phyloP scores from a whole-genome alignment of 441 rosid species.

The Pelargonium fulgidum region DNA sequence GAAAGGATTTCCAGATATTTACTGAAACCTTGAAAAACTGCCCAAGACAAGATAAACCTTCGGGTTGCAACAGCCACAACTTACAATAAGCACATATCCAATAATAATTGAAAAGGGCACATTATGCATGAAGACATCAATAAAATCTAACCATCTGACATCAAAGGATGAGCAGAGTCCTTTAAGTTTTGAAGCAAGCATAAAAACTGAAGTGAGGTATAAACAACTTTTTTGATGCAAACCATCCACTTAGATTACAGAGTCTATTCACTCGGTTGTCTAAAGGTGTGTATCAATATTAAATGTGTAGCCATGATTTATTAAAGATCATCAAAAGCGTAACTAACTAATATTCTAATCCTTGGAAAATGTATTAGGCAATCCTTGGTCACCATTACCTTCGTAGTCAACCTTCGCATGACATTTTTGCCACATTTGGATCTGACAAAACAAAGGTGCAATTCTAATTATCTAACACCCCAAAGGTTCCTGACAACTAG shows the following conservation, averaged over 20 bases:
- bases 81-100: neutral
- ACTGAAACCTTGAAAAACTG: neutral
- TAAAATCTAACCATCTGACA: neutral
- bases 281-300: neutral
- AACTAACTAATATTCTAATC: no score
- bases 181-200: neutral
- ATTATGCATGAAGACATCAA: no score
- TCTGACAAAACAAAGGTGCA: no score
- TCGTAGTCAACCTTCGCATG: no score
- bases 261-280: neutral
- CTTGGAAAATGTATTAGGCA: no score
- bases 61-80: neutral
- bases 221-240: neutral
- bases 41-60: neutral
- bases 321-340: no score
- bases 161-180: neutral
- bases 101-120: no score
- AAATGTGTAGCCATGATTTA: neutral
- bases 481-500: no score
- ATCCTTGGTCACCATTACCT: no score
- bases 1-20: neutral
- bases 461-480: no score
- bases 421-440: no score
- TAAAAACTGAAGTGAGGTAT: neutral
- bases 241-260: neutral